Evolutionary conservation across 2,329 filamentous ascomycete genomes (phyloP), one percentile per base, ranked within the genome.

Genomic region (Stachybotrys echinatus): DNA sequence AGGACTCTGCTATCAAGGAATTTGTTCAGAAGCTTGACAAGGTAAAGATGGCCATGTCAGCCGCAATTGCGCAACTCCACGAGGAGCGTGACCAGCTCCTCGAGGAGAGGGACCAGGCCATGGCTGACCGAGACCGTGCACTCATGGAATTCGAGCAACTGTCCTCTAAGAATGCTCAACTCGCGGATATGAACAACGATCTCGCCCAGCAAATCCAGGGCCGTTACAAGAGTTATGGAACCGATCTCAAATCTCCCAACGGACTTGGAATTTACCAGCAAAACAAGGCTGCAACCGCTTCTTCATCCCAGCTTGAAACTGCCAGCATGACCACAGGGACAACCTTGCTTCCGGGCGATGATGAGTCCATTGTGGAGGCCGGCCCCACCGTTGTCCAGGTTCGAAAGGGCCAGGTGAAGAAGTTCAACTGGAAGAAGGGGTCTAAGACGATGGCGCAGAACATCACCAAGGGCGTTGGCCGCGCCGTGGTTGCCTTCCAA

Each of bases 391-490:
- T 97, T 31, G 88, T 97, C 53, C 95, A 94, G 61, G 95, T 97
- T 54, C 85, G 91, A 60, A 97, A 96, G 72, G 91, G 88, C 23
- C 91, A 96, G 65, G 84, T 87, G 48, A 95, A 91, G 74, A 97
- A 96, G 68, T 96, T 96, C 72, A 96, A 96, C 72, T 97, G 94
- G 92, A 96, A 96, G 79, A 96, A 95, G 75, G 91, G 91, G 38
- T 89, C 89, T 38, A 92, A 95, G 70, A 92, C 89, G 50, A 86
- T 97, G 60, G 92, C 92, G 23, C 95, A 96, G 69, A 92, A 92
- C 63, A 88, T 97, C 47, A 88, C 88, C 53, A 96, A 96, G 74
- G 91, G 92, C 48, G 84, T 97, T 67, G 96, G 95, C 69, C 89
- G 91, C 49, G 92, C 92, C 6, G 95, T 96, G 52, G 87, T 85